A percentile compares a stretch with the other conserved stretches of the same genome.
phyloP scores from a whole-genome alignment of 1,284 basidiomycete genomes.

The Phenoliferia sp. region DNA sequence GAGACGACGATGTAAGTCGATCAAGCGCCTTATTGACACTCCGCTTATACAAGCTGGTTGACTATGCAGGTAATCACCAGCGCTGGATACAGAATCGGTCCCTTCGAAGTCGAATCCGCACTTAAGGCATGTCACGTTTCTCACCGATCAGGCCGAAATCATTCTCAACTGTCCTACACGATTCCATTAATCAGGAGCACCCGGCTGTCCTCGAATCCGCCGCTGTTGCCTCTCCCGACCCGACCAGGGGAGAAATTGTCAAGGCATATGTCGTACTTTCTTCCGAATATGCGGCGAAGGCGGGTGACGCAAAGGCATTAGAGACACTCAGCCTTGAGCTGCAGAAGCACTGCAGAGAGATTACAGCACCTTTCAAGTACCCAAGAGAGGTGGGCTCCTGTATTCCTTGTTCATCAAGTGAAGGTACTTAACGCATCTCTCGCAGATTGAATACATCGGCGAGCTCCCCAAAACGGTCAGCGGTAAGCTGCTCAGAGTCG shows the following conservation, averaged over 20 bases:
- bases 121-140: slow-evolving; percentile 13
- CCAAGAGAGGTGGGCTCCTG: slow-evolving; percentile 22
- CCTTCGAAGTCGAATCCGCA: slow-evolving; percentile 29
- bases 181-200: no score
- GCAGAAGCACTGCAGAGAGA: slow-evolving; percentile 8
- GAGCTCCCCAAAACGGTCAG: slow-evolving; percentile 26
- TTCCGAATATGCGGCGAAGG: slow-evolving; percentile 16
- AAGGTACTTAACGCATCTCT: no score
- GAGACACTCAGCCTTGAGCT: slow-evolving; percentile 18
- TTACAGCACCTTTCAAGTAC: slow-evolving; percentile 29
- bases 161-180: not conserved
- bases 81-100: slow-evolving; percentile 27
- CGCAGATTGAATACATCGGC: slow-evolving; percentile 19
- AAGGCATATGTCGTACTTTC: slow-evolving; percentile 27
- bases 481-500: slow-evolving; percentile 25
- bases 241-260: slow-evolving; percentile 21
- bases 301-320: slow-evolving; percentile 1
- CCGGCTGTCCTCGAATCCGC: slow-evolving; percentile 31
- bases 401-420: not conserved
- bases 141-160: not conserved
- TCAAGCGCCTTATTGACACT: not conserved
- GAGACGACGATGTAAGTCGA: slow-evolving; percentile 27
- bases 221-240: slow-evolving; percentile 28
- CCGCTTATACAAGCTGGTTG: not conserved
- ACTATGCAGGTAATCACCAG: slow-evolving; percentile 26